Percentiles rank a stretch among this genome's conserved stretches.
phyloP scores from a whole-genome alignment of 768 basidiomycete species.

The Leccinum rimulosum region DNA sequence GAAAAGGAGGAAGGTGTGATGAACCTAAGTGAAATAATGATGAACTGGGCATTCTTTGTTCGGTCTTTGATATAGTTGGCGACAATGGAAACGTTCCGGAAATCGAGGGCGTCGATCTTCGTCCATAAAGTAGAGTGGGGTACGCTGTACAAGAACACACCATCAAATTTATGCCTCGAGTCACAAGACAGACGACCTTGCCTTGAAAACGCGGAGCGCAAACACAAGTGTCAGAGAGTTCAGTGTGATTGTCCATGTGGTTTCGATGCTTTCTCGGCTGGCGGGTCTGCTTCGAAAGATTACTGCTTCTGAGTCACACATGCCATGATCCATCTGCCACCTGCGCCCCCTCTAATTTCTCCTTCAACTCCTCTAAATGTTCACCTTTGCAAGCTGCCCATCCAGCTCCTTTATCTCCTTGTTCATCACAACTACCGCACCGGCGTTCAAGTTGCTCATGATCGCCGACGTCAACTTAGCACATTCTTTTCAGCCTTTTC shows the following conservation, averaged over 20 bases:
- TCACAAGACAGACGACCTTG: slow-evolving; percentile 23
- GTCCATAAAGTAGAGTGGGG: slow-evolving; percentile 98
- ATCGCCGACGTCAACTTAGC: too few relatives aligned
- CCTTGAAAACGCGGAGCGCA: slow-evolving; percentile 96
- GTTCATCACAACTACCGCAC: too few relatives aligned
- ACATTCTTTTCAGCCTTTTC: too few relatives aligned
- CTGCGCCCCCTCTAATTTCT: too few relatives aligned
- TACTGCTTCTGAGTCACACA: slow-evolving; percentile 37
- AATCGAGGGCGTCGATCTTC: slow-evolving; percentile 94
- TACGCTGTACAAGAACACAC: slow-evolving; percentile 53
- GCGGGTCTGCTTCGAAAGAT: slow-evolving; percentile 29
- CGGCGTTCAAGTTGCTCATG: too few relatives aligned
- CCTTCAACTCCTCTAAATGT: too few relatives aligned
- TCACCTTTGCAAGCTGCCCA: too few relatives aligned
- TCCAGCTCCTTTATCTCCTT: too few relatives aligned
- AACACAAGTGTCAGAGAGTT: slow-evolving; percentile 96
- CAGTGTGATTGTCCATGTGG: slow-evolving; percentile 59
- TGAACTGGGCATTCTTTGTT: slow-evolving; percentile 96
- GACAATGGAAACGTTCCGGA: slow-evolving; percentile 97
- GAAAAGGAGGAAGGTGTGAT: slow-evolving; percentile 9
- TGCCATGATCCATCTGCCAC: too few relatives aligned
- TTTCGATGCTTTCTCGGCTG: slow-evolving; percentile 26
- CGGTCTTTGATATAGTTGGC: slow-evolving; percentile 98
- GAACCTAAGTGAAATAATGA: slow-evolving; percentile 92
- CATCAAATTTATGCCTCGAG: background rate